Evolutionary conservation across 2,329 filamentous ascomycete genomes (phyloP).

Genomic region (Paecilomyces niveus): DNA sequence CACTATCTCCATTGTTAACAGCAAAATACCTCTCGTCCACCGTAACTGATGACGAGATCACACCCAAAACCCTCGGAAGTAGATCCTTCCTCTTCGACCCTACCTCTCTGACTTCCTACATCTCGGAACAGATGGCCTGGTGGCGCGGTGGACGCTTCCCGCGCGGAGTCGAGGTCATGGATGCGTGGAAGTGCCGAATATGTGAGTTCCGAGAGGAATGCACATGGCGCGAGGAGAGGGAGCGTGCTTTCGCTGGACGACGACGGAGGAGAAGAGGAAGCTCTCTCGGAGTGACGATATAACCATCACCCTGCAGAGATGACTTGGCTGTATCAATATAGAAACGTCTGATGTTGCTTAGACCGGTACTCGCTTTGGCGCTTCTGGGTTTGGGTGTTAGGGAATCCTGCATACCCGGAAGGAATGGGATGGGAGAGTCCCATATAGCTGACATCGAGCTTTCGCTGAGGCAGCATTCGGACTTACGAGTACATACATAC

Average conservation of each 20-base stretch:
- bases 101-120: constrained; percentile 56
- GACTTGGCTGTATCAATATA: background rate
- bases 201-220: constrained; percentile 80
- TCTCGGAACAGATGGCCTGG: constrained; percentile 69
- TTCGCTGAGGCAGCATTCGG: background rate
- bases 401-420: background rate
- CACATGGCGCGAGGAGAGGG: constrained; percentile 66
- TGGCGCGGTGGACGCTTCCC: constrained; percentile 73
- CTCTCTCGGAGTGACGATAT: background rate
- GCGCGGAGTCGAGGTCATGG: constrained; percentile 69
- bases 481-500: background rate
- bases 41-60: constrained; percentile 13
- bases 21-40: constrained; percentile 36
- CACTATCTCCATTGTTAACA: constrained; percentile 39
- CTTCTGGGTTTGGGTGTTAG: background rate
- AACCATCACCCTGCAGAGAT: background rate
- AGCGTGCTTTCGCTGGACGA: constrained; percentile 47
- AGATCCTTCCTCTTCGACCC: constrained; percentile 62
- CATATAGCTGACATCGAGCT: background rate
- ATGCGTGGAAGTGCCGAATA: constrained; percentile 78
- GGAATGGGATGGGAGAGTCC: background rate
- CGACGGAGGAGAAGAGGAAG: constrained; percentile 19
- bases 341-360: background rate
- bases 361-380: background rate
- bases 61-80: constrained; percentile 40